Conservation (phyloP, 306 rosid genomes). For the Ammopiptanthus mongolicus region DNA sequence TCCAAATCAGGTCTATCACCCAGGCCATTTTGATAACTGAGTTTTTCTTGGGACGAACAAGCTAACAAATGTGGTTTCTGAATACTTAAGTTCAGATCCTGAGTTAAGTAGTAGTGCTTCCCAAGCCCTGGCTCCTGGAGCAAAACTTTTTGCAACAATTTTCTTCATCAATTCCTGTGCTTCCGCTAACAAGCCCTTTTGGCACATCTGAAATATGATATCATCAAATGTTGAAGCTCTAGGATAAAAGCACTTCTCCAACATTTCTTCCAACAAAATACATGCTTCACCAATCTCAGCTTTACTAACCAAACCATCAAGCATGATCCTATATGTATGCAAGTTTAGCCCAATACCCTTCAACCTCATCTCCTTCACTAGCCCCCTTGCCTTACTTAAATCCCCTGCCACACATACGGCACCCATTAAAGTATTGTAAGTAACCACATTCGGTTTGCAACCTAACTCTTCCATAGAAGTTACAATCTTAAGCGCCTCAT, state of each 20-base stretch:
- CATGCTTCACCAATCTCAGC: constrained; percentile 58
- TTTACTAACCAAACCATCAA: constrained; percentile 50
- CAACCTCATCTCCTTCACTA: constrained; percentile 47
- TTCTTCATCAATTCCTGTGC: constrained; percentile 48
- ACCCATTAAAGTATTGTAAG: constrained; percentile 57
- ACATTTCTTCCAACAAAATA: constrained; percentile 55
- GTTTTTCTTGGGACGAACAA: constrained; percentile 33
- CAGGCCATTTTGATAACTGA: neutral
- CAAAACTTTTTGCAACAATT: constrained; percentile 35
- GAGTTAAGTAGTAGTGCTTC: constrained; percentile 46
- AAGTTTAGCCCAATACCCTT: constrained; percentile 54
- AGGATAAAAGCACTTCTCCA: constrained; percentile 40
- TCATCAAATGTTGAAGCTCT: constrained; percentile 48
- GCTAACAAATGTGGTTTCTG: constrained; percentile 33
- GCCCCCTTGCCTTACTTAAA: constrained; percentile 32
- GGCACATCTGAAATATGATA: constrained; percentile 52
- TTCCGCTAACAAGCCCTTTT: constrained; percentile 41
- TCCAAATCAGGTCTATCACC: neutral
- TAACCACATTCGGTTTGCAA: constrained; percentile 65
- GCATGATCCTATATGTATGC: constrained; percentile 51
- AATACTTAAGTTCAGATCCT: constrained; percentile 23
- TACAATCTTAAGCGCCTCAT: constrained; percentile 43
- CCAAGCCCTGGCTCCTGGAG: constrained; percentile 55
- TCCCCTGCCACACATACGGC: constrained; percentile 41
- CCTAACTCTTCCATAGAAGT: constrained; percentile 61